Percentiles rank a stretch among this genome's conserved stretches.
Evolutionary conservation across 495 filamentous ascomycete species (phyloP).

Genomic region (Lasiosphaeria ovina): DNA sequence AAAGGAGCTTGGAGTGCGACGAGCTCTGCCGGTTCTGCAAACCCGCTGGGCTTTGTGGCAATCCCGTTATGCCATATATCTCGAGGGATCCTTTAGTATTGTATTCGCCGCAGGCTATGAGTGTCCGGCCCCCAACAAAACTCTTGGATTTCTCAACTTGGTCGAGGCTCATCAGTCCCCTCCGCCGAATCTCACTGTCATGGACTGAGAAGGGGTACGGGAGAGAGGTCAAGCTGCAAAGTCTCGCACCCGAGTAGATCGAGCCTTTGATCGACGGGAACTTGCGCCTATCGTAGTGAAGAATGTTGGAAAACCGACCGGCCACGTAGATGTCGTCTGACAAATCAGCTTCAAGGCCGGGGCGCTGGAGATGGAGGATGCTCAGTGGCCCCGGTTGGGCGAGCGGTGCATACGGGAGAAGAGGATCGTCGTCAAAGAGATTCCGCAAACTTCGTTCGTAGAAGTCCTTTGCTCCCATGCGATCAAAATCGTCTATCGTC

Average conservation of each 20-base stretch:
- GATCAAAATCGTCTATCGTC: constrained; percentile 34
- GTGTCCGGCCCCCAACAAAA: constrained; percentile 52
- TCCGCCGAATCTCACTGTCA: constrained; percentile 52
- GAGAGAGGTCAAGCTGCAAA: constrained; percentile 74
- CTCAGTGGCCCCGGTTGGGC: constrained; percentile 79
- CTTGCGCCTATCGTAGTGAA: constrained; percentile 84
- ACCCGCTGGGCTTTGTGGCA: constrained; percentile 25
- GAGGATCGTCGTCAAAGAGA: constrained; percentile 38
- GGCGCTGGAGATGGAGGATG: constrained; percentile 70
- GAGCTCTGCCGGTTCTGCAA: constrained; percentile 77
- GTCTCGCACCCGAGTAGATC: constrained; percentile 76
- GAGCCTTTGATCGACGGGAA: constrained; percentile 77
- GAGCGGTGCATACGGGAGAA: constrained; percentile 65
- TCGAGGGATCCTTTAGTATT: constrained; percentile 89
- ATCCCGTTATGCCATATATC: constrained; percentile 64
- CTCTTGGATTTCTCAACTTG: constrained; percentile 51
- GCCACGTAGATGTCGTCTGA: constrained; percentile 75
- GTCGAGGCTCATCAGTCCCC: constrained; percentile 51
- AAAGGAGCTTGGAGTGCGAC: constrained; percentile 76
- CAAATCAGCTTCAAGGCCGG: constrained; percentile 45
- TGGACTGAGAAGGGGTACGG: constrained; percentile 63
- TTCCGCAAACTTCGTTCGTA: constrained; percentile 25
- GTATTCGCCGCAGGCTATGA: constrained; percentile 91
- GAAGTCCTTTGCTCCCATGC: constrained; percentile 32
- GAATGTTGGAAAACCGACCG: constrained; percentile 84